A percentile compares a stretch with the other conserved stretches of the same genome.
Evolutionary conservation across 345 rosid species (phyloP).

Genomic region (Microcos paniculata): DNA sequence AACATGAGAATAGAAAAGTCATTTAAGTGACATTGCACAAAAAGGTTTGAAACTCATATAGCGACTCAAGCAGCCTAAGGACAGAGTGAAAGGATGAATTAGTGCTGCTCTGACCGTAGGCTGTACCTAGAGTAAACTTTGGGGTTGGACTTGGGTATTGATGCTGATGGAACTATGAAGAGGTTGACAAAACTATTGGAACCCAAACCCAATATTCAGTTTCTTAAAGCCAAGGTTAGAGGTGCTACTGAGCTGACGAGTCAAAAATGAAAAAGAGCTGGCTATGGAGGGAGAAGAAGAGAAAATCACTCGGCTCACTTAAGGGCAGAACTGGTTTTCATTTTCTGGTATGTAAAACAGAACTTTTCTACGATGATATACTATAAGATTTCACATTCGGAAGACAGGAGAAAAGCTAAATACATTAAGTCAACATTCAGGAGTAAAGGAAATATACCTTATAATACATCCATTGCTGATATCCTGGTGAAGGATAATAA

Average conservation of each 20-base stretch:
- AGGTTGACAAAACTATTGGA: background rate
- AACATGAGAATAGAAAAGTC: background rate
- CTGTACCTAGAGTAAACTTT: background rate
- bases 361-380: background rate
- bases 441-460: constrained; percentile 45
- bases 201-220: background rate
- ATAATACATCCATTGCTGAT: constrained; percentile 57
- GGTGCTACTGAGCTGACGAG: background rate
- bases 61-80: background rate
- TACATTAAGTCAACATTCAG: background rate
- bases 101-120: background rate
- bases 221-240: background rate
- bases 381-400: background rate
- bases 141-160: background rate
- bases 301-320: background rate
- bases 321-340: too few species aligned
- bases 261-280: background rate
- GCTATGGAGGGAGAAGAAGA: background rate
- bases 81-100: background rate
- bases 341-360: background rate
- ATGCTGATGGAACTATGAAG: background rate
- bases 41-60: background rate
- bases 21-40: background rate
- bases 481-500: constrained; percentile 43
- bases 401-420: background rate